Percentiles rank a stretch among this genome's conserved stretches.
Conservation (phyloP, 352 stramenopile species). For the Globisporangium canariense region DNA sequence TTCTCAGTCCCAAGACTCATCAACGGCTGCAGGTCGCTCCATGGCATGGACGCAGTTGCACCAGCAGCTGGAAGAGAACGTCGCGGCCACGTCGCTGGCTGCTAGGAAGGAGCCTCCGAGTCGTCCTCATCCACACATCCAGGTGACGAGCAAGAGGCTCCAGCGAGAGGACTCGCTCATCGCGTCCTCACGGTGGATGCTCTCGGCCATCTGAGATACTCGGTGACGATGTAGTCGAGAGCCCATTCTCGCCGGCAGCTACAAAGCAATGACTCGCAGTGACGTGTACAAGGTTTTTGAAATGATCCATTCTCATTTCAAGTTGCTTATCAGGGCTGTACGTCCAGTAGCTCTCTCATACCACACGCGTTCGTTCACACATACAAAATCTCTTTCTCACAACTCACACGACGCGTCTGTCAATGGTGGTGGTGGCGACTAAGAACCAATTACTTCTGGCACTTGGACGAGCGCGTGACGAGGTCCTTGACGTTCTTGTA, state of each 20-base stretch:
- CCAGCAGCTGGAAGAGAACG: conserved; percentile 33
- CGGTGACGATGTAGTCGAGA: too few species aligned
- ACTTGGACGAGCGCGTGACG: conserved; percentile 10
- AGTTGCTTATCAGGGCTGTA: too few species aligned
- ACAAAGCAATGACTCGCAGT: too few species aligned
- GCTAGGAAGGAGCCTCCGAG: too few species aligned
- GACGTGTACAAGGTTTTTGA: too few species aligned
- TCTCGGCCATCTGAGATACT: conserved; percentile 4
- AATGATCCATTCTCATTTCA: too few species aligned
- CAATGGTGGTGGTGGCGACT: too few species aligned
- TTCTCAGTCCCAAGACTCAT: background rate
- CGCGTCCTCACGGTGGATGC: conserved; percentile 54
- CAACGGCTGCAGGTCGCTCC: background rate
- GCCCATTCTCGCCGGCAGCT: too few species aligned
- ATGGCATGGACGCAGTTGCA: conserved; percentile 39
- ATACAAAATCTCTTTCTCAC: too few species aligned
- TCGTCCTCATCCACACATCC: background rate
- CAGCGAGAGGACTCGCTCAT: conserved; percentile 29
- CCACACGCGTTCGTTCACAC: too few species aligned
- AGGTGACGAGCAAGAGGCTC: background rate
- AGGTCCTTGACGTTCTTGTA: conserved; percentile 16
- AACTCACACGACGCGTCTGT: too few species aligned
- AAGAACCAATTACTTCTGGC: background rate
- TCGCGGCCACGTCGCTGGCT: background rate
- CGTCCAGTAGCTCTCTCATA: too few species aligned